Evolutionary conservation across 208 protist species (phyloP), one percentile per base, ranked within the genome.

Genomic region (Herpetomonas samuelpessoai): DNA sequence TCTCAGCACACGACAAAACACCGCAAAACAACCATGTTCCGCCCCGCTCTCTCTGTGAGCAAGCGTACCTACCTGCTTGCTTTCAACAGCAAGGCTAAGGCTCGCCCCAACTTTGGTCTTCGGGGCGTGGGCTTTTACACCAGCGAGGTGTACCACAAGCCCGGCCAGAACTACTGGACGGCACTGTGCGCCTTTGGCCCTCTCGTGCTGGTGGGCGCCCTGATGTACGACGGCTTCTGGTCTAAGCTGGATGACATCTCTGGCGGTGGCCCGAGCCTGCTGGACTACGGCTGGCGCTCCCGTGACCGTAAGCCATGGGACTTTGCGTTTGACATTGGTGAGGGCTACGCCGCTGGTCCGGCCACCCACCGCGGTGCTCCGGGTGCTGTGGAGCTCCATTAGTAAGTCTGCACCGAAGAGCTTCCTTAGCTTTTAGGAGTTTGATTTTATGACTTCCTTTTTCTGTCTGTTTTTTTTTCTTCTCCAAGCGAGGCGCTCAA

Each of bases 261-360:
- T 26, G 88, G 83, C 22, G 88, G 88, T 49, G 88, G 88, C 38
- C 75, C 83, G 22, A 85, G 73, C 45, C 76, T 81, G 22, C 65
- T 91, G 45, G 84, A 94, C 59, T 91, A 91, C 50, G 84, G 83
- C 48, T 90, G 79, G 81, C 73, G 80, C 49, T 78, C 76, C 19
- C 63, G 87, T 53, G 83, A 87, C 60, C 68, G 80, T 39, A 87
- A 94, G 74, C 88, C 88, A 16, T 94, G 88, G 88, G 84, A 94
- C 67, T 94, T 94, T 69, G 72, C 79, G 35, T 94, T 94, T 59
- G 83, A 90, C 61, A 87, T 88, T 49, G 88, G 88, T 81, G 88
- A 94, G 65, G 88, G 88, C 9, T 94, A 88, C 62, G 86, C 80
- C 28, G 86, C 86, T 56, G 86, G 86, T 54, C 82, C 86, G 16